phyloP scores from a whole-genome alignment of 768 basidiomycete species.

The Podaxis sp. region DNA sequence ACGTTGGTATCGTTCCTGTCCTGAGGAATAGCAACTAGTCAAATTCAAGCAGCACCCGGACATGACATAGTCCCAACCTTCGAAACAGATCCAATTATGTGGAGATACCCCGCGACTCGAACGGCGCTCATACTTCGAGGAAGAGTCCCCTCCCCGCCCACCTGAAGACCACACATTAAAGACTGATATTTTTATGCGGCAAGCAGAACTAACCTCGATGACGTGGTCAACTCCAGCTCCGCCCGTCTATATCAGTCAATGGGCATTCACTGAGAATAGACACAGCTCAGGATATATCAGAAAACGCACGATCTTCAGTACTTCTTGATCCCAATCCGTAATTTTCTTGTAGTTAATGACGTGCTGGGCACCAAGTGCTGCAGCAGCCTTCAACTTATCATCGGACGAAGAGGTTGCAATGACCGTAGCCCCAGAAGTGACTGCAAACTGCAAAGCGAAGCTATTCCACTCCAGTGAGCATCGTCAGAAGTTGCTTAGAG shows the following conservation, averaged over 20 bases:
- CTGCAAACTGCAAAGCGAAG: conserved; percentile 56
- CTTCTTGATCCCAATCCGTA: conserved; percentile 56
- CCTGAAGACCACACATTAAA: conserved; percentile 27
- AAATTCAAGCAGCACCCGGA: not conserved
- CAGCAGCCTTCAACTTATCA: conserved; percentile 50
- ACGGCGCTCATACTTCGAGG: conserved; percentile 35
- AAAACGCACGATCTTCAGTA: conserved; percentile 33
- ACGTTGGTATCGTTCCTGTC: conserved; percentile 22
- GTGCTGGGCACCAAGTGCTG: conserved; percentile 47
- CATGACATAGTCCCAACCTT: conserved; percentile 19
- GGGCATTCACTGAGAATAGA: not conserved
- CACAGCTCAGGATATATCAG: too few relatives aligned
- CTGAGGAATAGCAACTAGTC: not conserved
- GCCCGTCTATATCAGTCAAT: conserved; percentile 24
- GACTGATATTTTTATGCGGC: not conserved
- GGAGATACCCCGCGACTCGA: conserved; percentile 38
- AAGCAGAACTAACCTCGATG: conserved; percentile 28
- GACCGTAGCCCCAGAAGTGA: conserved; percentile 57
- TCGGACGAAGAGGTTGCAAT: conserved; percentile 68
- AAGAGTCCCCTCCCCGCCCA: conserved; percentile 52
- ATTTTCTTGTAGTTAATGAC: conserved; percentile 59
- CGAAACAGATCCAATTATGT: conserved; percentile 48
- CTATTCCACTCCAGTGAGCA: conserved; percentile 18
- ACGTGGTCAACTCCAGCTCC: conserved; percentile 35
- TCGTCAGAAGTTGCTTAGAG: conserved; percentile 9